Conservation (phyloP, 2,329 filamentous ascomycete species). For the Ascocoryne sarcoides region DNA sequence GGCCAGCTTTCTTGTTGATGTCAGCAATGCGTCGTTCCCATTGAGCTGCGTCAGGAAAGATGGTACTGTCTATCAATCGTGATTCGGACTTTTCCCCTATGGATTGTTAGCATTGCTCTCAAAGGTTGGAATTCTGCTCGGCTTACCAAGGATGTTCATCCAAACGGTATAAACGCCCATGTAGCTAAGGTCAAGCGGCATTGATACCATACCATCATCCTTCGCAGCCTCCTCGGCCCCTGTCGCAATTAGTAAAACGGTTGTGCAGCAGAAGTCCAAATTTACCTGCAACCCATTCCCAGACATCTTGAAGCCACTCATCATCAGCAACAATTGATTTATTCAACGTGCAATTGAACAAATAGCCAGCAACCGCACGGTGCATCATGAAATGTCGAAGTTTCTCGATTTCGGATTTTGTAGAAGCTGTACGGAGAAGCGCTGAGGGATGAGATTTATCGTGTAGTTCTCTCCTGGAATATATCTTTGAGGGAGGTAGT, state of each 20-base stretch:
- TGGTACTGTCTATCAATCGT: constrained; percentile 38
- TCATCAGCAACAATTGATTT: constrained; percentile 60
- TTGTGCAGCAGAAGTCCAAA: constrained; percentile 15
- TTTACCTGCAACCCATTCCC: constrained; percentile 64
- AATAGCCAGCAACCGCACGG: constrained; percentile 51
- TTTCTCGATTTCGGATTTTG: constrained; percentile 12
- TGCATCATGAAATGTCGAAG: constrained; percentile 47
- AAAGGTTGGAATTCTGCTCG: constrained; percentile 15
- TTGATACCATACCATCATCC: constrained; percentile 61
- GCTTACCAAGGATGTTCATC: constrained; percentile 55
- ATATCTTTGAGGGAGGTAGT: too few relatives aligned
- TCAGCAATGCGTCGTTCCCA: constrained; percentile 56
- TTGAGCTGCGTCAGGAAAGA: constrained; percentile 36
- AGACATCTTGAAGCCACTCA: constrained; percentile 67
- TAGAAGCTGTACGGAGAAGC: constrained; percentile 3
- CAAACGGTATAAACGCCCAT: constrained; percentile 67
- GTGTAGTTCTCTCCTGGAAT: constrained; percentile 48
- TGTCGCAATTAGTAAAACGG: constrained; percentile 19
- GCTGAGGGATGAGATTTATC: constrained; percentile 40
- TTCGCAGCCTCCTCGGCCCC: constrained; percentile 56
- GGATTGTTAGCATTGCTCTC: constrained; percentile 1
- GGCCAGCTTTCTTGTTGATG: constrained; percentile 53
- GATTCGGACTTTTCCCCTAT: constrained; percentile 40
- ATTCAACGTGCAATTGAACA: constrained; percentile 58
- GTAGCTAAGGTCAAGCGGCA: constrained; percentile 64